Evolutionary conservation across 1,139 yeast genomes (phyloP).

Genomic region (Scheffersomyces lignicola): DNA sequence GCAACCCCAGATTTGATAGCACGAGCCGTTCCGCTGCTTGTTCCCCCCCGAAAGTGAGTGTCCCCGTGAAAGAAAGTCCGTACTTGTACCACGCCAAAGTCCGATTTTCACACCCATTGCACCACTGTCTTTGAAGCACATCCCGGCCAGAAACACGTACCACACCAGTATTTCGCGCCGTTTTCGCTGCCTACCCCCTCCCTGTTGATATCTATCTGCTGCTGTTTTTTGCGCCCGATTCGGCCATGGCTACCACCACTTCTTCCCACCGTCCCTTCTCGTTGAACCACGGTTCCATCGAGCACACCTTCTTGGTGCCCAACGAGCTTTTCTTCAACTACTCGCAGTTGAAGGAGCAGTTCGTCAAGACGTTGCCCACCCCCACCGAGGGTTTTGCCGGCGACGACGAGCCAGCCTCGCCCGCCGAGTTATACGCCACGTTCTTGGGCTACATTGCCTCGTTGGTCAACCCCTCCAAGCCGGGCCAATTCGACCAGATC

Average conservation of each 20-base stretch:
- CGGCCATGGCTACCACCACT: slow-evolving; percentile 3
- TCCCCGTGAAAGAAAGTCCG: too few relatives aligned
- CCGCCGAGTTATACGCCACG: slow-evolving; percentile 81
- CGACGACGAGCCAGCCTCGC: slow-evolving; percentile 86
- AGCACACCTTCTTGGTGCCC: slow-evolving; percentile 86
- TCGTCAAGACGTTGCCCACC: slow-evolving; percentile 72
- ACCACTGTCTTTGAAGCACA: too few relatives aligned
- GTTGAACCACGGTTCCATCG: slow-evolving; percentile 81
- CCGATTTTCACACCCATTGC: too few relatives aligned
- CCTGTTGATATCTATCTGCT: background rate
- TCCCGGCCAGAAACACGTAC: slow-evolving; percentile 1
- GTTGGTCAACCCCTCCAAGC: slow-evolving; percentile 46
- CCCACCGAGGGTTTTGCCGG: slow-evolving; percentile 83
- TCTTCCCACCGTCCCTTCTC: slow-evolving; percentile 63
- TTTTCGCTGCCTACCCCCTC: background rate
- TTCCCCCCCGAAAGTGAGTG: too few relatives aligned
- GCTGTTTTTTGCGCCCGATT: background rate
- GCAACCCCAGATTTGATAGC: too few relatives aligned
- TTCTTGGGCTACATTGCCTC: slow-evolving; percentile 80
- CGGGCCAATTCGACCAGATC: slow-evolving; percentile 66
- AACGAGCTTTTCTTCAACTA: slow-evolving; percentile 75
- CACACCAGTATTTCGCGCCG: background rate
- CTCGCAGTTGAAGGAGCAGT: slow-evolving; percentile 86
- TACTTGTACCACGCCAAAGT: too few relatives aligned
- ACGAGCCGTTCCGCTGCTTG: too few relatives aligned